A percentile compares a stretch with the other conserved stretches of the same genome.
Evolutionary conservation across 306 rosid species (phyloP).

Genomic region (Corylus heterophylla): DNA sequence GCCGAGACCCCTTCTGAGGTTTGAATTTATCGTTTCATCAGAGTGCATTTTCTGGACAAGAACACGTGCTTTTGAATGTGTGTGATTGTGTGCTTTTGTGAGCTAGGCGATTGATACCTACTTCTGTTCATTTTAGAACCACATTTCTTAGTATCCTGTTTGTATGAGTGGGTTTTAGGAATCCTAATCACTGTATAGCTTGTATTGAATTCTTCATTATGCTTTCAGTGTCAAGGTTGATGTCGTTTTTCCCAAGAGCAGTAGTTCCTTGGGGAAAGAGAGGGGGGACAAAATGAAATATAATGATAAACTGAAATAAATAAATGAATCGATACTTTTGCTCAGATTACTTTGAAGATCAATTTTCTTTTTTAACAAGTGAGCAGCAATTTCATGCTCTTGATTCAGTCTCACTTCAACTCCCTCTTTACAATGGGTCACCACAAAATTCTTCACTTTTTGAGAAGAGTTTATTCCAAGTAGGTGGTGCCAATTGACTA

Average conservation of each 20-base stretch:
- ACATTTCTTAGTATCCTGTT: background rate
- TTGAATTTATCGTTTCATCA: constrained; percentile 27
- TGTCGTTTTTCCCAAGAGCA: background rate
- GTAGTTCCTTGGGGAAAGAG: too few species aligned
- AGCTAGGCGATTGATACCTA: background rate
- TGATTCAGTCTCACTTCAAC: background rate
- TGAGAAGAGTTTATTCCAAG: background rate
- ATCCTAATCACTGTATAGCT: background rate
- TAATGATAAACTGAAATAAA: background rate
- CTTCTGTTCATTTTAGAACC: background rate
- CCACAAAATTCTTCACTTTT: background rate
- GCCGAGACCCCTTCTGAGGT: constrained; percentile 59
- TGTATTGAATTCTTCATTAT: background rate
- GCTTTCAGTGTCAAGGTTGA: background rate
- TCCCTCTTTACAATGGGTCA: background rate
- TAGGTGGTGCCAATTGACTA: background rate
- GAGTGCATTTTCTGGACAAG: constrained; percentile 1
- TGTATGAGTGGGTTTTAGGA: background rate
- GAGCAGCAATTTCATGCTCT: background rate
- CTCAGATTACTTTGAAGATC: too few species aligned
- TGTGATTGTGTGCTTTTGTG: constrained; percentile 3
- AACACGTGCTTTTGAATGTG: background rate
- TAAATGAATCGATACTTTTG: background rate
- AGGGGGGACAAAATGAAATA: background rate
- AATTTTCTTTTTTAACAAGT: too few species aligned